These are phyloP conservation scores for Patellaria atrata DNA, from an alignment of 495 filamentous ascomycete species.

Conservation along the genomic window DNA sequence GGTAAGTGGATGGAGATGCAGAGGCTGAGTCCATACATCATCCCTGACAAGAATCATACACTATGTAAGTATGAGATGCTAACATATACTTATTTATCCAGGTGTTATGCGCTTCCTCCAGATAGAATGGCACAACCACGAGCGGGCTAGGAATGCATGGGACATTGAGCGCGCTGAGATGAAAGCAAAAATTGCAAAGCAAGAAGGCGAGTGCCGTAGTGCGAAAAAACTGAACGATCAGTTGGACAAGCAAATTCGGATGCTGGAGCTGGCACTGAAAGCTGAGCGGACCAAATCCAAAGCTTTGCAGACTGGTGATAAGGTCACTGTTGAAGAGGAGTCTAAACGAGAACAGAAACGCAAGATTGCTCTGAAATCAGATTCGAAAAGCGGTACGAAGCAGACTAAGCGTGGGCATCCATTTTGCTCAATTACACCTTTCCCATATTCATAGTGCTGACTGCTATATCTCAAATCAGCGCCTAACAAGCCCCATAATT, in stretches of 20 bases:
- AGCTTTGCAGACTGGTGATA: constrained; percentile 23
- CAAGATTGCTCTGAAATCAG: constrained; percentile 10
- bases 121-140: constrained; percentile 97
- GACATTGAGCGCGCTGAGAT: constrained; percentile 98
- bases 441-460: constrained; percentile 9
- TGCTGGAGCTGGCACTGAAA: constrained; percentile 82
- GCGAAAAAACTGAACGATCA: constrained; percentile 77
- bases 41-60: background rate
- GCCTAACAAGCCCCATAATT: constrained; percentile 26
- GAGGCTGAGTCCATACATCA: background rate
- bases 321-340: constrained; percentile 25
- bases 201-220: constrained; percentile 78
- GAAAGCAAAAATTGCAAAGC: constrained; percentile 92
- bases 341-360: constrained; percentile 15
- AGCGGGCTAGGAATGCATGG: constrained; percentile 96
- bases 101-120: constrained; percentile 99
- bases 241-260: constrained; percentile 72
- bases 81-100: constrained; percentile 25
- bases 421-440: constrained; percentile 1
- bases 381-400: constrained; percentile 13
- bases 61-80: constrained; percentile 1
- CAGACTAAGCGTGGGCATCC: constrained; percentile 17
- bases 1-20: constrained; percentile 39
- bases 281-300: constrained; percentile 42
- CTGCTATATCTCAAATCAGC: constrained; percentile 7